Base-by-base conservation (phyloP, 306 rosid species). In the Nissolia schottii region DNA sequence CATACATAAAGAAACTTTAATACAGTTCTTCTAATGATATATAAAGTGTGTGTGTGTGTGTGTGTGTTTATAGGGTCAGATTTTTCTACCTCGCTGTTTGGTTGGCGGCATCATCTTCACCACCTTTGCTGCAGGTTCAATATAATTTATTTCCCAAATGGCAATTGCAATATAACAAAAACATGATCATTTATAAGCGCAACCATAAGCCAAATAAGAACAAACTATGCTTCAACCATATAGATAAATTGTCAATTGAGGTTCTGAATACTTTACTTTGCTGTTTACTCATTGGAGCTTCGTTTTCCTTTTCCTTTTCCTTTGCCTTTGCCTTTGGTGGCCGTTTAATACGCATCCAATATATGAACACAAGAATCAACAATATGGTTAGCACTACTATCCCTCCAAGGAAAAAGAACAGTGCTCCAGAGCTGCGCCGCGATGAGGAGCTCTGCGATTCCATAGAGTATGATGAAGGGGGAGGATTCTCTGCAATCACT, bases 361-460 rank as follows among this genome's bases (percentile, higher is more conserved):
- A 87, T 49, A 93, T 18, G 24, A 76, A 79, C 28, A 83, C 10
- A 67, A 88, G 60, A 77, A 84, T 48, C 14, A 88, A 56, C 80
- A 93, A 55, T 69, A 90, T 56, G 45, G 78, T 64, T 46, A 93
- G 75, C 76, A 81, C 61, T 37, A 65, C 65, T 64, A 83, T 14
- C 51, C 81, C 93, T 57, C 98, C 98, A 51, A 90, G 91, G 77
- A 88, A 81, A 74, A 93, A 84, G 85, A 73, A 85, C 48, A 87
- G 20, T 23, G 66, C 70, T 53, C 72, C 79, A 11, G 84, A 57
- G 4, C 0, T 2, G 10, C 7, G 13, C 31, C 1, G 65, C 14
- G 77, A 15, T 10, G 59, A 2, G 14, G 87, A 51, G 45, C 3
- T 25, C 28, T 49, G 10, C 1, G n/a, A 6, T 3, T 1, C 65